phyloP scores from a whole-genome alignment of 768 basidiomycete genomes.

The Gymnopilus junonius region DNA sequence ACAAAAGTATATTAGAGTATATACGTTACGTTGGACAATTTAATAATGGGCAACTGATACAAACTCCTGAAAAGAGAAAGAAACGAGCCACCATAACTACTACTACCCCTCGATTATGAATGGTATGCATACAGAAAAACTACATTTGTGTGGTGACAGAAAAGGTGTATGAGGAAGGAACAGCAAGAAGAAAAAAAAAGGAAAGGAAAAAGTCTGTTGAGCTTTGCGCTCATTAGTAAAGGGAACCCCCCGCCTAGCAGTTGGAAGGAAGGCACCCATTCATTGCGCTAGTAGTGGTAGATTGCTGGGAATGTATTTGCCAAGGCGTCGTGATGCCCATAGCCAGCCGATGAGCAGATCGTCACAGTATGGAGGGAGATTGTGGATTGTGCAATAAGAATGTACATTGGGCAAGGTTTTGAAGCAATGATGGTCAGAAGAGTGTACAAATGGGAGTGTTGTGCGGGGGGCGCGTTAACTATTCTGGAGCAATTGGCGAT shows the following conservation, averaged over 20 bases:
- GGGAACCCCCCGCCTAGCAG: not conserved
- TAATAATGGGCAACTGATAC: not conserved
- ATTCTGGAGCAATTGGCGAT: not conserved
- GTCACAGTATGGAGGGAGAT: not conserved
- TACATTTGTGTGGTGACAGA: not conserved
- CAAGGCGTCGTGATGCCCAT: not conserved
- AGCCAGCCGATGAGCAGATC: slow-evolving; percentile 1
- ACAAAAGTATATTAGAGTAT: slow-evolving; percentile 20
- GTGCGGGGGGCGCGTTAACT: not conserved
- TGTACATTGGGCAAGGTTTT: not conserved
- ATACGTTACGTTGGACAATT: slow-evolving; percentile 17
- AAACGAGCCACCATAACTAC: slow-evolving; percentile 1
- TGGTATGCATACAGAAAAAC: slow-evolving; percentile 19
- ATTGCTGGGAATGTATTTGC: not conserved
- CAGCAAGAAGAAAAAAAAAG: not conserved
- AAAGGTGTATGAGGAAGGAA: not conserved
- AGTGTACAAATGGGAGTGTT: not conserved
- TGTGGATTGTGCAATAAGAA: not conserved
- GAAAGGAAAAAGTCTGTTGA: not conserved
- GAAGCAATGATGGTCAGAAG: not conserved
- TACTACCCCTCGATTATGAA: slow-evolving; percentile 2
- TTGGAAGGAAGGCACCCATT: not conserved
- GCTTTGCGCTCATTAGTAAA: not conserved
- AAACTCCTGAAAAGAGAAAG: not conserved
- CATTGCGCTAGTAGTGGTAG: not conserved